phyloP scores from a whole-genome alignment of 345 rosid genomes.

The Atalantia buxifolia region DNA sequence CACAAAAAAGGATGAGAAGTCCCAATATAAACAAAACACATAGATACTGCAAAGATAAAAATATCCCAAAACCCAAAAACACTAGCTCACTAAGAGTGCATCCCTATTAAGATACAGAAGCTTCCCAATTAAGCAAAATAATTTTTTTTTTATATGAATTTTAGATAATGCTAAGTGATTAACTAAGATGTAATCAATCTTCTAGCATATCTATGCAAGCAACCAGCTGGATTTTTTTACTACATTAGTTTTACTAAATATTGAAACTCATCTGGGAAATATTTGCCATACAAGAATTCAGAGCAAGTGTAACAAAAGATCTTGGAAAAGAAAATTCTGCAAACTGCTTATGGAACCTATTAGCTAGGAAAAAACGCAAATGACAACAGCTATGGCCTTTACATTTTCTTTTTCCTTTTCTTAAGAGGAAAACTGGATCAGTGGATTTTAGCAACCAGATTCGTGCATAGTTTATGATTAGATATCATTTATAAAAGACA shows the following conservation, averaged over 20 bases:
- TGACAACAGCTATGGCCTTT: not conserved
- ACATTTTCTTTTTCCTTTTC: not conserved
- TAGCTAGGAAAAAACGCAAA: not conserved
- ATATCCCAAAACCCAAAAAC: too few relatives aligned
- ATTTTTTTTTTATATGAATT: not conserved
- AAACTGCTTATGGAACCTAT: not conserved
- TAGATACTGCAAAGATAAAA: too few relatives aligned
- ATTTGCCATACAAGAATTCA: not conserved
- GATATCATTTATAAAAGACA: not conserved
- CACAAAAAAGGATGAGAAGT: too few relatives aligned
- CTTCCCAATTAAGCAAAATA: too few relatives aligned
- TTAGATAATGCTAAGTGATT: slow-evolving; percentile 3
- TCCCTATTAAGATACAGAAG: too few relatives aligned
- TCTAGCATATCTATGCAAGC: not conserved
- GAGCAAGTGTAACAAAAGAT: not conserved
- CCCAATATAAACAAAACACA: too few relatives aligned
- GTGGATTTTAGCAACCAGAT: not conserved
- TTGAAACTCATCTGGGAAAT: not conserved
- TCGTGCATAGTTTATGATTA: not conserved
- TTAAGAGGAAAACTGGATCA: not conserved
- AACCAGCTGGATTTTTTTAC: not conserved
- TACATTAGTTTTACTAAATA: not conserved
- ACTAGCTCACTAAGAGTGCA: too few relatives aligned
- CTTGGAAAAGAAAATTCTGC: not conserved
- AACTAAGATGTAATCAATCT: slow-evolving; percentile 1